Evolutionary conservation across 2,329 filamentous ascomycete genomes (phyloP), one percentile per base, ranked within the genome.

Genomic region (Aspergillus brasiliensis): DNA sequence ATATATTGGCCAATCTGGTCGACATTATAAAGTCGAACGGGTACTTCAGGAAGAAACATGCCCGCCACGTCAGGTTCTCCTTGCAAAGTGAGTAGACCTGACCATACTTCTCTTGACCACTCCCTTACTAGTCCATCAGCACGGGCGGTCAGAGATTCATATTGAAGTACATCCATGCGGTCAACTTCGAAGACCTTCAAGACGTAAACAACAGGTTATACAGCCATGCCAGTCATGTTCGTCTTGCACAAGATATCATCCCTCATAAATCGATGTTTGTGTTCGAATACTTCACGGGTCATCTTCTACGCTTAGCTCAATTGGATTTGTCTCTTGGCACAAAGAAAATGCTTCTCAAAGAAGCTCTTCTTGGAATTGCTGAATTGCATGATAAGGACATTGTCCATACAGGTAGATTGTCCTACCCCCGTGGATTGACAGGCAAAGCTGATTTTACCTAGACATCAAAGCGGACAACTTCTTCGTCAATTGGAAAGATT

Each of bases 181-280:
- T 59, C 3, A 57, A 59, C 8, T 59, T 53, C 17, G 28, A 62
- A 8, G 48, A 59, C 27, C 42, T 54, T 27, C 34, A 48, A 51
- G 47, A 23, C 17, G 34, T 65, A 42, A 64, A 68, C 56, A 59
- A 62, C 51, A 38, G 59, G 25, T 60, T 69, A 21, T 51, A 42
- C 31, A 51, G 53, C 28, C 47, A 53, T 63, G 63, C 55, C 44
- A 61, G 54, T 25, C 60, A 79, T 64, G 62, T 80, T 51, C 74
- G 78, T 37, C 71, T 74, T 4, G 58, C 76, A 17, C 67, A 75
- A 46, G 80, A 82, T 65, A 78, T 75, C 40, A 71, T 81, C 60
- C 78, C 79, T 6, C 75, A 79, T 19, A 69, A 77, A 62, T 77
- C 74, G 28, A 78, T 81, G 70, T 81, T 81, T 62, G 75, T 80